phyloP scores from a whole-genome alignment of 2,329 filamentous ascomycete genomes.

The Sphaerostilbella broomeana region DNA sequence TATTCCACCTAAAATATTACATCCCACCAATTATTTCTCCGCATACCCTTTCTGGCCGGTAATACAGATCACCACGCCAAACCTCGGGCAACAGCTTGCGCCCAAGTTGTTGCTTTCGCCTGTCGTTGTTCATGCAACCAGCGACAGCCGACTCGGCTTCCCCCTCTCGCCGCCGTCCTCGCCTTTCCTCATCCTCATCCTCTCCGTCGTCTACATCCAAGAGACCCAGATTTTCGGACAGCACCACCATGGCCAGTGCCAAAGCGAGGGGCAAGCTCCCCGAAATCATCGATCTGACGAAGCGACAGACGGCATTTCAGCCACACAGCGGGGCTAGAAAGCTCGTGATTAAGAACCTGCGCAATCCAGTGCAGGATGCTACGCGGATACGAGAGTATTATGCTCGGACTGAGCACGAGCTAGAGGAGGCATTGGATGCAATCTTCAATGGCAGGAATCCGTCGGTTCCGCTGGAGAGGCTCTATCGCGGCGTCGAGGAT shows the following conservation, averaged over 20 bases:
- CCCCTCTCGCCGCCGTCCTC: constrained; percentile 34
- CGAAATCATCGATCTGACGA: constrained; percentile 31
- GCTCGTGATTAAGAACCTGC: constrained; percentile 89
- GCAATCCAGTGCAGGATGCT: constrained; percentile 48
- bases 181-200: constrained; percentile 28
- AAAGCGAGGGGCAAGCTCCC: constrained; percentile 35
- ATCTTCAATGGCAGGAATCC: constrained; percentile 64
- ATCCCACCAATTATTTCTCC: too few species aligned
- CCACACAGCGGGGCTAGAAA: constrained; percentile 73
- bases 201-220: constrained; percentile 23
- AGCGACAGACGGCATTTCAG: constrained; percentile 48
- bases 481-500: constrained; percentile 89
- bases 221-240: constrained; percentile 26
- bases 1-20: too few species aligned
- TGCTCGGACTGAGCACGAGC: constrained; percentile 63
- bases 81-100: constrained; percentile 1
- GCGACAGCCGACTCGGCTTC: constrained; percentile 23
- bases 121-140: constrained; percentile 27
- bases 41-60: too few species aligned
- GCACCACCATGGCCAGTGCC: constrained; percentile 27
- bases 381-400: constrained; percentile 72
- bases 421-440: constrained; percentile 64
- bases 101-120: constrained; percentile 5
- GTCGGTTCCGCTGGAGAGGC: constrained; percentile 70
- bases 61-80: neutral